phyloP scores from a whole-genome alignment of 2,329 filamentous ascomycete species.

The Teratosphaeria pseudoeucalypti region DNA sequence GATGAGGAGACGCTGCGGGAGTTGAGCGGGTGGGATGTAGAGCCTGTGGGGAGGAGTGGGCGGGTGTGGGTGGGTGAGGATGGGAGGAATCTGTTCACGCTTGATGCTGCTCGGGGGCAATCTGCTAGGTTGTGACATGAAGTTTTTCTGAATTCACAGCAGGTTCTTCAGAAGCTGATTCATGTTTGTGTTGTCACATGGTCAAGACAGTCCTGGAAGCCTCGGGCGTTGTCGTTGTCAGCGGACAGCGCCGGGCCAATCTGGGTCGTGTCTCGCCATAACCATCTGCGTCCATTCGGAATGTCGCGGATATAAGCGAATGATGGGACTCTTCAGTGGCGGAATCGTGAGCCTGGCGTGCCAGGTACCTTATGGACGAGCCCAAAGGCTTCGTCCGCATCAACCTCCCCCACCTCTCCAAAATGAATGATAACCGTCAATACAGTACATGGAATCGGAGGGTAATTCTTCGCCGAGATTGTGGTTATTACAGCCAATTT shows the following conservation, averaged over 20 bases:
- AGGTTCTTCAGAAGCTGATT: background rate
- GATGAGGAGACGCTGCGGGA: conserved; percentile 39
- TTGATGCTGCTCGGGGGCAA: conserved; percentile 1
- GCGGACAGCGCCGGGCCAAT: background rate
- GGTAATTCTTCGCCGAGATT: too few relatives aligned
- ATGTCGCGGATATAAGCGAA: too few relatives aligned
- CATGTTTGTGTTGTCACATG: background rate
- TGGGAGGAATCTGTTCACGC: conserved; percentile 31
- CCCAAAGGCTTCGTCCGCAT: too few relatives aligned
- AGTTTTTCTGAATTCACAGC: background rate
- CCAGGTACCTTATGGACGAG: too few relatives aligned
- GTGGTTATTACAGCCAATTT: background rate
- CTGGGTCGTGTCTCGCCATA: too few relatives aligned
- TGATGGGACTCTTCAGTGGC: too few relatives aligned
- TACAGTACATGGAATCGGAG: too few relatives aligned
- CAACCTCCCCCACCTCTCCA: too few relatives aligned
- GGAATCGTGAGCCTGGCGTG: too few relatives aligned
- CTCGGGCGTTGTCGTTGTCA: background rate
- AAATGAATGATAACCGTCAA: too few relatives aligned
- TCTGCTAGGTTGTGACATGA: background rate
- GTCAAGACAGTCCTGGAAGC: background rate
- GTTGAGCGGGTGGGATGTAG: conserved; percentile 33
- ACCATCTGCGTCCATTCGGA: too few relatives aligned
- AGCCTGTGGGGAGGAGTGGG: conserved; percentile 41
- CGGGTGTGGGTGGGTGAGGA: conserved; percentile 29